Base-by-base conservation (phyloP, 768 basidiomycete genomes). In the Tricholoma hemisulphureum region DNA sequence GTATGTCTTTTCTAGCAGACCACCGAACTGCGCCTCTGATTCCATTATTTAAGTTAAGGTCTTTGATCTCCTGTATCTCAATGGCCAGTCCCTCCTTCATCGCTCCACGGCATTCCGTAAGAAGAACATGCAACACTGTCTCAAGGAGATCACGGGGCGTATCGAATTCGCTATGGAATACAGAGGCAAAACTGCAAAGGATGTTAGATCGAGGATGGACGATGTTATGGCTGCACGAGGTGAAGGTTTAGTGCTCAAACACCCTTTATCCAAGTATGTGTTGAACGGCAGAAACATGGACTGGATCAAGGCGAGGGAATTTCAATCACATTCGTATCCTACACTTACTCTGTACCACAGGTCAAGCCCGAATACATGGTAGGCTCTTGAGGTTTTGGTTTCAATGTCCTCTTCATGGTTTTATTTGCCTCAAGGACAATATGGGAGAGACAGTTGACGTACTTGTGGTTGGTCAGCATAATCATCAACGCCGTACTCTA, bases 391-490 rank as follows among this genome's bases (percentile, higher is more conserved):
- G 32, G 1, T 18, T 49, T 31, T 18, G 46, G 8, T 48, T 28
- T 29, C 4, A 18, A 18, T 28, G 16, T 18, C 46, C n/a, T 49
- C 28, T 7, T 49, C 8, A 49, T 28, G 26, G 29, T 49, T 49
- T 9, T 3, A 48, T 32, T 13, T 3, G 8, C 23, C 31, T n/a
- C 13, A 18, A 92, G 91, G 93, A 95, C 63, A 89, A 92, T 59
- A 84, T 95, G 82, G 93, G 92, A 6, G 94, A 97, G 74, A 95
- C 90, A 0, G 87, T 95, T 3, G 96, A 98, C 64, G 84, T 96
- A 1, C 74, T 98, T 7, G 94, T 98, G 21, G 85, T 98, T 31
- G 92, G 93, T 88, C 67, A 61, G 86, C 65, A 16, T 28, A 3
- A 50, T 20, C 9, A 14, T 31, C 10, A 16, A 54, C 8, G 35